Evolutionary conservation across 2,329 filamentous ascomycete genomes (phyloP).

Genomic region (Whalleya microplaca): DNA sequence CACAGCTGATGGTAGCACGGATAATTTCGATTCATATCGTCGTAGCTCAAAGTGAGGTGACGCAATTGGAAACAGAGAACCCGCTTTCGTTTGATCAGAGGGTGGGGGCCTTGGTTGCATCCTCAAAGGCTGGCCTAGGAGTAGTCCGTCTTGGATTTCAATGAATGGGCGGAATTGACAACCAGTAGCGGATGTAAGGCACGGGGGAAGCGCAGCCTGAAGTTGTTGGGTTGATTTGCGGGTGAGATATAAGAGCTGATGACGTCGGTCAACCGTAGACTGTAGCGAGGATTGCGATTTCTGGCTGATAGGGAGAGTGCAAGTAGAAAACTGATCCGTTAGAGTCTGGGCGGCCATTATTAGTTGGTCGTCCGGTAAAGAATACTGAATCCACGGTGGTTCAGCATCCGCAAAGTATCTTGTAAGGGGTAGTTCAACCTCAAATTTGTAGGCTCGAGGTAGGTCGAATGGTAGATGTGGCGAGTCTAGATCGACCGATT

Average conservation of each 20-base stretch:
- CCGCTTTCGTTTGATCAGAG: slow-evolving; percentile 52
- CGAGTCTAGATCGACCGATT: slow-evolving; percentile 50
- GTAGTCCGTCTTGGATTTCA: slow-evolving; percentile 61
- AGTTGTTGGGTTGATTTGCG: slow-evolving; percentile 55
- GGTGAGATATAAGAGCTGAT: slow-evolving; percentile 47
- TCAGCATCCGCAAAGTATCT: slow-evolving; percentile 64
- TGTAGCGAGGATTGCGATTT: slow-evolving; percentile 26
- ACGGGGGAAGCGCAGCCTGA: slow-evolving; percentile 48
- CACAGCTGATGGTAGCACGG: slow-evolving; percentile 74
- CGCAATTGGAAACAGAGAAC: slow-evolving; percentile 64
- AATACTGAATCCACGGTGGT: slow-evolving; percentile 50
- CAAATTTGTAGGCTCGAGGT: slow-evolving; percentile 51
- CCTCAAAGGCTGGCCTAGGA: slow-evolving; percentile 55
- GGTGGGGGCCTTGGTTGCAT: slow-evolving; percentile 54
- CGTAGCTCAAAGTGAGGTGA: slow-evolving; percentile 74
- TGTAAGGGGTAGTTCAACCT: slow-evolving; percentile 54
- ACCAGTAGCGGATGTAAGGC: slow-evolving; percentile 46
- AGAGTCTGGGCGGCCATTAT: slow-evolving; percentile 72
- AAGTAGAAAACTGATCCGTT: slow-evolving; percentile 69
- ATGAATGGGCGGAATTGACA: slow-evolving; percentile 54
- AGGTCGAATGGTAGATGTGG: slow-evolving; percentile 54
- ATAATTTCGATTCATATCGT: slow-evolving; percentile 69
- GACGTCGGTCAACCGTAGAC: slow-evolving; percentile 41
- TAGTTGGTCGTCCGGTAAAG: slow-evolving; percentile 60
- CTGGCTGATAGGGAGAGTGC: slow-evolving; percentile 44